Conservation (phyloP, 345 rosid species). For the Hibiscus mutabilis region DNA sequence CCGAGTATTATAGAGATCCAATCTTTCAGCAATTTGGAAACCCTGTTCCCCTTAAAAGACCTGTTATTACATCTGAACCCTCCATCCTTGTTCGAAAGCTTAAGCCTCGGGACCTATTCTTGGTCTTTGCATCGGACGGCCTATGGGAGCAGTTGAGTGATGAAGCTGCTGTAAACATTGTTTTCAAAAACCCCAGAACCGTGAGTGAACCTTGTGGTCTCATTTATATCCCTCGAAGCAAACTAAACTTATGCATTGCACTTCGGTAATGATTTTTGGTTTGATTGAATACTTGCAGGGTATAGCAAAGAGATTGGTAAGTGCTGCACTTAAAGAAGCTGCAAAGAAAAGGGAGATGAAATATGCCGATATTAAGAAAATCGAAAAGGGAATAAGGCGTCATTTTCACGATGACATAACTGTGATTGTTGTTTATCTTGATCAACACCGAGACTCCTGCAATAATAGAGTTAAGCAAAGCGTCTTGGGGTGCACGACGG, state of each 20-base stretch:
- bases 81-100: constrained; percentile 65
- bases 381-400: constrained; percentile 53
- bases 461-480: constrained; percentile 19
- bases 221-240: no score
- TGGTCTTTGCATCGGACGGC: constrained; percentile 97
- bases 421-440: constrained; percentile 63
- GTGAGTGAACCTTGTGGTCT: constrained; percentile 37
- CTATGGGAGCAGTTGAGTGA: constrained; percentile 96
- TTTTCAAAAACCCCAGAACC: constrained; percentile 71
- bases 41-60: constrained; percentile 65
- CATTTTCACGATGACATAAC: constrained; percentile 76
- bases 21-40: constrained; percentile 63
- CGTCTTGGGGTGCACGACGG: constrained; percentile 41
- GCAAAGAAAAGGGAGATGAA: constrained; percentile 69
- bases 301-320: constrained; percentile 53
- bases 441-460: constrained; percentile 38
- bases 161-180: constrained; percentile 78
- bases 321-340: constrained; percentile 64
- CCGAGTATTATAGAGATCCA: constrained; percentile 72
- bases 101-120: constrained; percentile 63
- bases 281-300: constrained; percentile 33
- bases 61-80: constrained; percentile 89
- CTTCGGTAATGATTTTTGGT: background rate
- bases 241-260: no score
- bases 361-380: constrained; percentile 47